phyloP scores from a whole-genome alignment of 768 basidiomycete species.

The Trametopsis cervina region DNA sequence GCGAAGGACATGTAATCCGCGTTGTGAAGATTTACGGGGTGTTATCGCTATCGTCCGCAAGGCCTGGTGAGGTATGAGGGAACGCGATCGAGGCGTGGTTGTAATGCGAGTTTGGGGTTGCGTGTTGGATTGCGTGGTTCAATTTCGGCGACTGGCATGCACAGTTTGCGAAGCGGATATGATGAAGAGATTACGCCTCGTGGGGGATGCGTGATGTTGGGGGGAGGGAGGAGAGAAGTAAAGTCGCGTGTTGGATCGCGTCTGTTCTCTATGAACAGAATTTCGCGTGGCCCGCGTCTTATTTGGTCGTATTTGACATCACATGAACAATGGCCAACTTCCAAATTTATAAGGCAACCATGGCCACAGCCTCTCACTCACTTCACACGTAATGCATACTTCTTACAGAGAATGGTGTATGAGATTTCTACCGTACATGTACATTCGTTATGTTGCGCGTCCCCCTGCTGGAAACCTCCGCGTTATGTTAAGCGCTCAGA shows the following conservation, averaged over 20 bases:
- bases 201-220: constrained; percentile 5
- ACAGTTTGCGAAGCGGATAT: background rate
- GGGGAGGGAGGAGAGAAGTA: constrained; percentile 3
- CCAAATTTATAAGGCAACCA: background rate
- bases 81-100: constrained; percentile 10
- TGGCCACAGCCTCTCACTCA: background rate
- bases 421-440: background rate
- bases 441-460: background rate
- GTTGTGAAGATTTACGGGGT: constrained; percentile 13
- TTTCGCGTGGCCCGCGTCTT: constrained; percentile 9
- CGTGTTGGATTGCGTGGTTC: background rate
- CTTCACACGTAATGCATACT: too few relatives aligned
- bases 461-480: background rate
- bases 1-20: constrained; percentile 73
- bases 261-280: background rate
- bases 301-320: constrained; percentile 9
- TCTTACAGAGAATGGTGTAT: background rate
- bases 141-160: constrained; percentile 2
- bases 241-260: background rate
- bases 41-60: constrained; percentile 22
- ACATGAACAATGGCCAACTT: background rate
- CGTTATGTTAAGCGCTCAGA: constrained; percentile 1
- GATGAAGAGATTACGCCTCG: constrained; percentile 1
- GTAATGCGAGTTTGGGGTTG: constrained; percentile 4
- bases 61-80: background rate